A percentile compares a stretch with the other conserved stretches of the same genome.
Conservation (phyloP, 2,329 filamentous ascomycete genomes). For the Akanthomyces lecanii region DNA sequence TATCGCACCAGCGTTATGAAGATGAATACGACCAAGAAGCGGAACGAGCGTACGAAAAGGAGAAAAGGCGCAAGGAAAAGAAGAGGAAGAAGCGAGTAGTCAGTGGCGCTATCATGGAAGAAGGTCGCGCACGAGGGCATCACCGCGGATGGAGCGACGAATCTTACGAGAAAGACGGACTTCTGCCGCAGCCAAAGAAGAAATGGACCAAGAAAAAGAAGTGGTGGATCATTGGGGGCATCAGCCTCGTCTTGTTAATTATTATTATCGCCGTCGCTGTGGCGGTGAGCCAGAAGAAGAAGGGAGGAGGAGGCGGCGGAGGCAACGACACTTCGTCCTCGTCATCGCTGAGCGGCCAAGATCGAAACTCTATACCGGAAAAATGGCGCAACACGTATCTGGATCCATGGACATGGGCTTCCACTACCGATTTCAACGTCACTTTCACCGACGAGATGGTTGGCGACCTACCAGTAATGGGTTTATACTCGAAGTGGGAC, state of each 20-base stretch:
- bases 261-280: slow-evolving; percentile 63
- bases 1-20: slow-evolving; percentile 14
- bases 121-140: slow-evolving; percentile 47
- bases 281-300: slow-evolving; percentile 60
- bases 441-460: slow-evolving; percentile 86
- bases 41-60: slow-evolving; percentile 24
- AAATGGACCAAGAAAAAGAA: slow-evolving; percentile 58
- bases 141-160: slow-evolving; percentile 36
- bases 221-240: slow-evolving; percentile 57
- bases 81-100: slow-evolving; percentile 58
- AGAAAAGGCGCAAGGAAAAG: slow-evolving; percentile 33
- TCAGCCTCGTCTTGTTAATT: slow-evolving; percentile 52
- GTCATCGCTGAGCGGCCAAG: slow-evolving; percentile 45
- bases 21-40: slow-evolving; percentile 16
- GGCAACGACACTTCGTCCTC: slow-evolving; percentile 26
- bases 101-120: slow-evolving; percentile 66
- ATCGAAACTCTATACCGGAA: slow-evolving; percentile 55
- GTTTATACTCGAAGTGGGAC: slow-evolving; percentile 79
- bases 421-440: slow-evolving; percentile 86
- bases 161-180: slow-evolving; percentile 47
- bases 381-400: slow-evolving; percentile 70
- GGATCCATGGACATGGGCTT: slow-evolving; percentile 88
- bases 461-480: slow-evolving; percentile 86
- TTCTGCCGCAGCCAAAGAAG: slow-evolving; percentile 38
- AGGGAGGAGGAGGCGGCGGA: slow-evolving; percentile 23